phyloP scores from a whole-genome alignment of 2,329 filamentous ascomycete genomes.

The Sporothrix luriei region DNA sequence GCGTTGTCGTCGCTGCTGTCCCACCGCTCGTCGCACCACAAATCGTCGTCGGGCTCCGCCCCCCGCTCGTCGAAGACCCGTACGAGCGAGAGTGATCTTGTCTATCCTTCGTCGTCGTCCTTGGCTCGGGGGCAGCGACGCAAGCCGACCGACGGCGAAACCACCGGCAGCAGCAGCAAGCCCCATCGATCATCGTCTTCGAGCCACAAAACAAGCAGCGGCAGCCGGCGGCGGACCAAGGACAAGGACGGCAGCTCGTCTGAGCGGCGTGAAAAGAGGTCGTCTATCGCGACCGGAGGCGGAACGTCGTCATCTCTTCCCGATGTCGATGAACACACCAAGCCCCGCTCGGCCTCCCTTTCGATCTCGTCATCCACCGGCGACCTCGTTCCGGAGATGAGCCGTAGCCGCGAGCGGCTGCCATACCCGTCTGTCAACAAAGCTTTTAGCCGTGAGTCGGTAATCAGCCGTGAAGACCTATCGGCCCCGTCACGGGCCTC shows the following conservation, averaged over 20 bases:
- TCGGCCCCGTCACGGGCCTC: conserved; percentile 39
- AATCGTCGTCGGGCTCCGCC: conserved; percentile 23
- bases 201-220: conserved; percentile 23
- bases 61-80: conserved; percentile 29
- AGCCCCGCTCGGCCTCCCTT: conserved; percentile 17
- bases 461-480: conserved; percentile 64
- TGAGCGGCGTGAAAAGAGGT: conserved; percentile 26
- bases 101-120: conserved; percentile 25
- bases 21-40: conserved; percentile 26
- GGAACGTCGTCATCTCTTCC: not conserved
- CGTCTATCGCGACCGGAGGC: conserved; percentile 8
- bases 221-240: conserved; percentile 22
- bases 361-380: conserved; percentile 27
- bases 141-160: conserved; percentile 14
- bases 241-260: conserved; percentile 17
- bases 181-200: conserved; percentile 27
- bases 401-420: conserved; percentile 52
- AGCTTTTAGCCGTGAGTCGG: conserved; percentile 83
- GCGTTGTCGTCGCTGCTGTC: conserved; percentile 33
- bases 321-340: conserved; percentile 21
- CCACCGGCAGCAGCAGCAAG: conserved; percentile 11
- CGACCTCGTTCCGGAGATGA: conserved; percentile 55
- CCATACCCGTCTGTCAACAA: conserved; percentile 87
- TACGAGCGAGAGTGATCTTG: conserved; percentile 34
- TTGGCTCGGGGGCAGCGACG: conserved; percentile 26